Percentiles rank a stretch among this genome's conserved stretches.
Conservation (phyloP, 805 yeast species). For the Debaryomyces tyrocola region DNA sequence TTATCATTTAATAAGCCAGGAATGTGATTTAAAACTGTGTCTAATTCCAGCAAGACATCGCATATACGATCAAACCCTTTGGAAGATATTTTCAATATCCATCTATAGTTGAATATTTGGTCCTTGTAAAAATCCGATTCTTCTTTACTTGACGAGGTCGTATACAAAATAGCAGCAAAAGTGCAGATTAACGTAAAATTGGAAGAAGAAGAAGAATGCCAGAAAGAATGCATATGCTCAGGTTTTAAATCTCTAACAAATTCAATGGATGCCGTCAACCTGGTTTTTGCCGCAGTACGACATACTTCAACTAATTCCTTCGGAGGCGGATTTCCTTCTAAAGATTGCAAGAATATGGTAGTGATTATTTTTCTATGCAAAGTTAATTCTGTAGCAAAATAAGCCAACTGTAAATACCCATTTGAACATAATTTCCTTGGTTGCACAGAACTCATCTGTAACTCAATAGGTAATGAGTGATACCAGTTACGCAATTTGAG, state of each 20-base stretch:
- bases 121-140: constrained; percentile 67
- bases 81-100: constrained; percentile 72
- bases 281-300: constrained; percentile 79
- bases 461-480: constrained; percentile 62
- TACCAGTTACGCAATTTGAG: constrained; percentile 72
- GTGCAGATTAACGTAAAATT: constrained; percentile 83
- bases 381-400: constrained; percentile 86
- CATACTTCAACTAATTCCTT: constrained; percentile 55
- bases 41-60: constrained; percentile 71
- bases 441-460: constrained; percentile 61
- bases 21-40: constrained; percentile 68
- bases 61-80: constrained; percentile 77
- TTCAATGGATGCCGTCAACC: constrained; percentile 79
- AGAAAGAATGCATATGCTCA: constrained; percentile 83
- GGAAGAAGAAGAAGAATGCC: constrained; percentile 82
- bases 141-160: constrained; percentile 60
- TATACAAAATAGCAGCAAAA: constrained; percentile 78
- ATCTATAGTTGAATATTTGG: constrained; percentile 71
- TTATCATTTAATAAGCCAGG: constrained; percentile 60
- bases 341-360: constrained; percentile 40
- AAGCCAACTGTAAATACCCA: constrained; percentile 79
- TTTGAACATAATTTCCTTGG: constrained; percentile 68
- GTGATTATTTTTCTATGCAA: constrained; percentile 77
- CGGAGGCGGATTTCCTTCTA: constrained; percentile 34
- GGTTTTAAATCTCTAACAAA: constrained; percentile 73